phyloP scores from a whole-genome alignment of 345 rosid genomes.

The Syzygium oleosum region DNA sequence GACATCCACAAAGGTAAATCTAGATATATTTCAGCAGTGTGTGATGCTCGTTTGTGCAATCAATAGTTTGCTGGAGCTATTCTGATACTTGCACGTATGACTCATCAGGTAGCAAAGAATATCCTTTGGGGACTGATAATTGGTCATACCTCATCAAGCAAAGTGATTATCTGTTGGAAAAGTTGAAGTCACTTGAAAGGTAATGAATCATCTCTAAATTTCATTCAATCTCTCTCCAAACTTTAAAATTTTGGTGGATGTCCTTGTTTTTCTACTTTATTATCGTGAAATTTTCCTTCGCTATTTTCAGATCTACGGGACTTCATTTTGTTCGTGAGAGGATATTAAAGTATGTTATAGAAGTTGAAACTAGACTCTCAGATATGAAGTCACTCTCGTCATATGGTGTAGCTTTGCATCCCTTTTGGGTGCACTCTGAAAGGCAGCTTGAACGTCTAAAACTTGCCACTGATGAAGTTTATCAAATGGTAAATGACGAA shows the following conservation, averaged over 20 bases:
- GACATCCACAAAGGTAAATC: not conserved
- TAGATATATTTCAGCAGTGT: not conserved
- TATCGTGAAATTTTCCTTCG: not conserved
- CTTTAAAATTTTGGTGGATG: not conserved
- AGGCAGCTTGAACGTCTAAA: constrained; percentile 64
- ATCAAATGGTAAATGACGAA: constrained; percentile 53
- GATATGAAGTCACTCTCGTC: constrained; percentile 61
- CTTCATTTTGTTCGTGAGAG: constrained; percentile 35
- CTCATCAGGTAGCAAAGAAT: constrained; percentile 16
- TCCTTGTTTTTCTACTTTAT: not conserved
- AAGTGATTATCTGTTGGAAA: constrained; percentile 59
- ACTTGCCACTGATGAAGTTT: constrained; percentile 51
- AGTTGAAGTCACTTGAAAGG: constrained; percentile 66
- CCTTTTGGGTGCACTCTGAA: constrained; percentile 86
- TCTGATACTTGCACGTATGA: not conserved
- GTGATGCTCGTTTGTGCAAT: constrained; percentile 1
- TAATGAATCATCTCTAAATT: constrained; percentile 19
- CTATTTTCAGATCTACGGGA: constrained; percentile 44
- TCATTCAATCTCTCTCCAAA: not conserved
- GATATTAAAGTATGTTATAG: constrained; percentile 49
- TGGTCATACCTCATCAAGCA: constrained; percentile 40
- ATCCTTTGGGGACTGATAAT: constrained; percentile 22
- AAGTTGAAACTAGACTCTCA: constrained; percentile 76
- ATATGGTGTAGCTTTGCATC: constrained; percentile 43
- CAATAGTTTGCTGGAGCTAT: constrained; percentile 5